Conservation (phyloP, 345 rosid genomes). For the Trapa bicornis region DNA sequence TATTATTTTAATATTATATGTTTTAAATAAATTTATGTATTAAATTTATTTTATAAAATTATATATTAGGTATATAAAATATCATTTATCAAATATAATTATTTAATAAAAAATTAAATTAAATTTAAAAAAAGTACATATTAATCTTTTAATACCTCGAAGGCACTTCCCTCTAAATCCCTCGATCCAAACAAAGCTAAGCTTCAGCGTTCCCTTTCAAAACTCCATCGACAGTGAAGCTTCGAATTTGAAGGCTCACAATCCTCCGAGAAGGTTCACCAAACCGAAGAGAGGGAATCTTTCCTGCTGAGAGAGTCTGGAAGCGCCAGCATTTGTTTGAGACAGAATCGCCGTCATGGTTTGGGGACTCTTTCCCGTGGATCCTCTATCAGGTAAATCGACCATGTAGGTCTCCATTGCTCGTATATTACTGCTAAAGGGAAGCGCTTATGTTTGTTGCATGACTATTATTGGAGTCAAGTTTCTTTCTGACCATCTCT, state of each 20-base stretch:
- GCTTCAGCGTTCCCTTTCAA: background rate
- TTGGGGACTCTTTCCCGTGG: conserved; percentile 68
- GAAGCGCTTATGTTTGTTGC: background rate
- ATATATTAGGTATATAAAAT: no score
- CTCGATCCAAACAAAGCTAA: no score
- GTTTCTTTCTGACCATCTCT: background rate
- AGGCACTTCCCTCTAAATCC: no score
- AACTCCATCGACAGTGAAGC: background rate
- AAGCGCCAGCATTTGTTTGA: background rate
- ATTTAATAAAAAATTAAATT: no score
- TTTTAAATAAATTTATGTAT: no score
- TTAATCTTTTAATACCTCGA: no score
- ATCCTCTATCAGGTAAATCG: conserved; percentile 48
- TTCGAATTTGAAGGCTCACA: background rate
- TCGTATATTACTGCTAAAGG: background rate
- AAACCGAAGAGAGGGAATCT: background rate
- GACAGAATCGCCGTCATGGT: conserved; percentile 34
- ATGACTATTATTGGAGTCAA: background rate
- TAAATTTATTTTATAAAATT: no score
- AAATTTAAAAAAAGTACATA: no score
- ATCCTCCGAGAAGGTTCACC: background rate
- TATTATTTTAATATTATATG: no score
- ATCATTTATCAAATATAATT: no score
- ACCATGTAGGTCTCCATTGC: background rate
- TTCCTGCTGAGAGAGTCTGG: background rate